A percentile compares a stretch with the other conserved stretches of the same genome.
phyloP scores from a whole-genome alignment of 2,329 filamentous ascomycete species.

The Pochonia chlamydosporia region DNA sequence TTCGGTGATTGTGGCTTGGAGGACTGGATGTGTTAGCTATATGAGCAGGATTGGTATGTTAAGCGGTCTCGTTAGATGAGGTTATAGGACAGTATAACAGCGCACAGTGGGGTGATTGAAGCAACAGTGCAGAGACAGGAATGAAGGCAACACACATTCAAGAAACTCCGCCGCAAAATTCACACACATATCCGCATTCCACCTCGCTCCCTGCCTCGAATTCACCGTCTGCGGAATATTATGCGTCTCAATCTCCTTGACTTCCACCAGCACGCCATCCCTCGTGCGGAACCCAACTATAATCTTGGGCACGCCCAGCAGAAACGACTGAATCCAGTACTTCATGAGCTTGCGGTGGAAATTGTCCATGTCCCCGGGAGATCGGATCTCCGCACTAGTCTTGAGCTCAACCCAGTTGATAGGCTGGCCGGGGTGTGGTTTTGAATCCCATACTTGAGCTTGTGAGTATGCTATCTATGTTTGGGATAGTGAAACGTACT shows the following conservation, averaged over 20 bases:
- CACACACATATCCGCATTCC: slow-evolving; percentile 92
- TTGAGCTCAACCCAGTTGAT: slow-evolving; percentile 96
- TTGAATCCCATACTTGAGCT: slow-evolving; percentile 80
- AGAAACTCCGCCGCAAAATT: slow-evolving; percentile 79
- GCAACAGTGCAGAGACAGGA: background rate
- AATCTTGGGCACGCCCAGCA: slow-evolving; percentile 87
- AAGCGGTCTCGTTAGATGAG: no score
- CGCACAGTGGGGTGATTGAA: background rate
- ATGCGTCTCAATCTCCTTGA: slow-evolving; percentile 77
- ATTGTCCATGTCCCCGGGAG: slow-evolving; percentile 61
- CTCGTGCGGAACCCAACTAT: slow-evolving; percentile 80
- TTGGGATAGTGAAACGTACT: slow-evolving; percentile 39
- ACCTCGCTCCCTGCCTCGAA: slow-evolving; percentile 57
- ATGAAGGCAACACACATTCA: slow-evolving; percentile 52
- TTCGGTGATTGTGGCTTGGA: slow-evolving; percentile 57
- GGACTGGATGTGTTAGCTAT: no score
- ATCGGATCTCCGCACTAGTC: slow-evolving; percentile 68
- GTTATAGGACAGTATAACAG: no score
- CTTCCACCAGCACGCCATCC: slow-evolving; percentile 61
- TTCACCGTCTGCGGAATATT: slow-evolving; percentile 72
- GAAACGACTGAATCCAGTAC: slow-evolving; percentile 94
- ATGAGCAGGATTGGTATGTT: no score
- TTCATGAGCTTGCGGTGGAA: slow-evolving; percentile 90
- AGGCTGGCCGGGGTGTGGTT: slow-evolving; percentile 60
- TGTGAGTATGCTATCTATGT: background rate